phyloP scores from a whole-genome alignment of 1,284 basidiomycete genomes.

The Marasmius fiardii region DNA sequence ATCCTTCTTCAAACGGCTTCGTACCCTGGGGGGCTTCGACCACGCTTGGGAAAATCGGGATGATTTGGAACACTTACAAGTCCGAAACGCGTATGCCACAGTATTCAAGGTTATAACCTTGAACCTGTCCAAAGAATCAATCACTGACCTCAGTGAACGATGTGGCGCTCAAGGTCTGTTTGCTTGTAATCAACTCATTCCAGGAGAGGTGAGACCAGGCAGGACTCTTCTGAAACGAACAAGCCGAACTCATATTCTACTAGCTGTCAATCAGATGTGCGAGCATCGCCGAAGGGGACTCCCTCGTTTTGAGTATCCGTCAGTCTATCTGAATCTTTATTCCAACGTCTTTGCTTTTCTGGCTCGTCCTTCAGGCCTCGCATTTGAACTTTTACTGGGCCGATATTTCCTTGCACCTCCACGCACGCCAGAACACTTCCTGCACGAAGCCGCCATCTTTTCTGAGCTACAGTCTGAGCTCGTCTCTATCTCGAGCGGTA shows the following conservation, averaged over 20 bases:
- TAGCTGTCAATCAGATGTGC: constrained; percentile 36
- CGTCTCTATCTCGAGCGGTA: too few species aligned
- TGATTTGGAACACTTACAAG: background rate
- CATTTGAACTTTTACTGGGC: too few species aligned
- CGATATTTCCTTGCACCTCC: too few species aligned
- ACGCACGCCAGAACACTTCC: too few species aligned
- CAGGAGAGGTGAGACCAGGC: constrained; percentile 26
- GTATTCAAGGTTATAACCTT: constrained; percentile 31
- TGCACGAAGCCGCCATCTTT: too few species aligned
- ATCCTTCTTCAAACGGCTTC: constrained; percentile 26
- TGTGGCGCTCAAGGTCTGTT: constrained; percentile 43
- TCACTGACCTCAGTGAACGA: constrained; percentile 31
- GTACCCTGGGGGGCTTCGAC: constrained; percentile 23
- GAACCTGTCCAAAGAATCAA: constrained; percentile 23
- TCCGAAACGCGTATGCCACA: constrained; percentile 32
- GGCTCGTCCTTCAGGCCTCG: too few species aligned
- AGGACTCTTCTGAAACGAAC: background rate
- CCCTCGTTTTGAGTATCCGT: constrained; percentile 39
- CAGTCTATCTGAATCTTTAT: constrained; percentile 9
- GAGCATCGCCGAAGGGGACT: constrained; percentile 44
- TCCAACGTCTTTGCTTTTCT: too few species aligned
- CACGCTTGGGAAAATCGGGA: constrained; percentile 25
- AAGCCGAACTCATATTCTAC: background rate
- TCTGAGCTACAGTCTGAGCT: too few species aligned
- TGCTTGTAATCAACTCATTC: constrained; percentile 32